These are phyloP conservation scores for Sphaerostilbella broomeana DNA, from an alignment of 2,329 filamentous ascomycete species.

Conservation along the genomic window DNA sequence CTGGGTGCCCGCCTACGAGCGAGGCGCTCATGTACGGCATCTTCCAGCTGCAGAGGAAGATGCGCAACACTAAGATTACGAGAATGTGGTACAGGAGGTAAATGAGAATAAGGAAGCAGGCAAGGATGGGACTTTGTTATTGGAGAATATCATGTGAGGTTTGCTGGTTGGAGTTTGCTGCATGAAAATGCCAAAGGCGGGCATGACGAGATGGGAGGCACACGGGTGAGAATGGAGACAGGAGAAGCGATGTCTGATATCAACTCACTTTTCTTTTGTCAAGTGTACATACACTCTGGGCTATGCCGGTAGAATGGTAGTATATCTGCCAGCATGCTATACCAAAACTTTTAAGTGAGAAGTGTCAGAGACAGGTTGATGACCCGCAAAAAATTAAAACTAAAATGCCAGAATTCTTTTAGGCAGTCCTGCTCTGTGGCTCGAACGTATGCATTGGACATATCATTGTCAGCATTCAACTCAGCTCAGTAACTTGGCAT, in stretches of 20 bases:
- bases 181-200: too few relatives aligned
- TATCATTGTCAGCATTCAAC: too few relatives aligned
- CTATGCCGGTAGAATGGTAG: constrained; percentile 8
- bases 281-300: constrained; percentile 14
- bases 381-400: too few relatives aligned
- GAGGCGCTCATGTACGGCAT: constrained; percentile 63
- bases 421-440: too few relatives aligned
- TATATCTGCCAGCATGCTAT: constrained; percentile 9
- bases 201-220: not conserved
- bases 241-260: not conserved
- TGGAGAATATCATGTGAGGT: not conserved
- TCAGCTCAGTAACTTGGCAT: not conserved
- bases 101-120: constrained; percentile 7
- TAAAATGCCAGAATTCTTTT: too few relatives aligned
- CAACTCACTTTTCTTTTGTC: not conserved
- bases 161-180: too few relatives aligned
- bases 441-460: too few relatives aligned
- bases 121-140: not conserved
- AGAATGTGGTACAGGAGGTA: constrained; percentile 55
- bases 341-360: constrained; percentile 10
- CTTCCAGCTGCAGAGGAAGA: constrained; percentile 72
- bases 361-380: too few relatives aligned
- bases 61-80: constrained; percentile 53
- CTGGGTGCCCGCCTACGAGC: constrained; percentile 60
- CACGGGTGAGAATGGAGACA: not conserved